Percentiles rank a stretch among this genome's conserved stretches.
Conservation (phyloP, 1,284 basidiomycete species). For the Apiotrichum laibachii region DNA sequence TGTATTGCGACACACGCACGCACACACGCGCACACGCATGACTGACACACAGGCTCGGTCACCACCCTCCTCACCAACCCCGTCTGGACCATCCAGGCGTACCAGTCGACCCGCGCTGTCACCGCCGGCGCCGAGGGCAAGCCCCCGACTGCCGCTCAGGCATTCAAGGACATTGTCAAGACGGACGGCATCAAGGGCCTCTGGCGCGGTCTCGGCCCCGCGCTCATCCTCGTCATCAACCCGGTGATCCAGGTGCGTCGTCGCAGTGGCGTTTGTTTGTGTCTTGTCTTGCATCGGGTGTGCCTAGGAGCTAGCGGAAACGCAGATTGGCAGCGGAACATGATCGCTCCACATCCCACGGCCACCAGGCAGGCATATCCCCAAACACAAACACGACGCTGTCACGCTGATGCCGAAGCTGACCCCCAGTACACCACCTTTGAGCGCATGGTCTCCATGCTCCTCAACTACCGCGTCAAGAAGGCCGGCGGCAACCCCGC, state of each 20-base stretch:
- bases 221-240: slow-evolving; percentile 88
- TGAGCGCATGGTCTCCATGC: slow-evolving; percentile 62
- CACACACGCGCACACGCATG: not conserved
- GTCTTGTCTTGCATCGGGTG: too few species aligned
- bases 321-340: too few species aligned
- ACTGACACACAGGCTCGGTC: slow-evolving; percentile 64
- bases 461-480: slow-evolving; percentile 34
- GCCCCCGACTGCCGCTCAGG: slow-evolving; percentile 67
- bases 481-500: slow-evolving; percentile 53
- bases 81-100: slow-evolving; percentile 93
- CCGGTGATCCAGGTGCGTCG: slow-evolving; percentile 69
- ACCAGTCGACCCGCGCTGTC: slow-evolving; percentile 67
- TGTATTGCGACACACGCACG: not conserved
- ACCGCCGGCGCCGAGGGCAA: slow-evolving; percentile 20
- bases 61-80: slow-evolving; percentile 91
- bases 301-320: too few species aligned
- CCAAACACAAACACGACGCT: too few species aligned
- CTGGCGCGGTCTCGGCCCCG: slow-evolving; percentile 94
- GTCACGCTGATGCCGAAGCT: too few species aligned
- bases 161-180: slow-evolving; percentile 67
- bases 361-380: too few species aligned
- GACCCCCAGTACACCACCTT: slow-evolving; percentile 66
- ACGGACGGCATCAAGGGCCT: slow-evolving; percentile 78
- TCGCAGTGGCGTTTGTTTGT: not conserved
- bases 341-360: too few species aligned